These are phyloP conservation scores for Candida bentonensis DNA, from an alignment of 805 yeast genomes.

Conservation along the genomic window DNA sequence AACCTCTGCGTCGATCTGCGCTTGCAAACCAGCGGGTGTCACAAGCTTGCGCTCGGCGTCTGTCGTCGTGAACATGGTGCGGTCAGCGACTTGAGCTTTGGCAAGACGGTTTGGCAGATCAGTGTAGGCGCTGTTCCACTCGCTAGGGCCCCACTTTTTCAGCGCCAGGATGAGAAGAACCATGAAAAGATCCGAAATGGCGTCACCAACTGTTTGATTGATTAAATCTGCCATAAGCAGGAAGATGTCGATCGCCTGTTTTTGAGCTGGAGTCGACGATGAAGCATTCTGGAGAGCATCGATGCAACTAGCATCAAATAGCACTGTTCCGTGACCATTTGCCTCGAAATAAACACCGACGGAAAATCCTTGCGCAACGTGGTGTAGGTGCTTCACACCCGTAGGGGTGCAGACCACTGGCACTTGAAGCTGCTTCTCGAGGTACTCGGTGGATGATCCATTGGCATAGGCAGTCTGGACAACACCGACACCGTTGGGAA, in stretches of 20 bases:
- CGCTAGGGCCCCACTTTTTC: conserved; percentile 42
- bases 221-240: conserved; percentile 53
- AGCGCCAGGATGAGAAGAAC: conserved; percentile 52
- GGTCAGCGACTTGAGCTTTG: conserved; percentile 73
- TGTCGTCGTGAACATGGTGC: conserved; percentile 66
- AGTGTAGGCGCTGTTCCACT: conserved; percentile 64
- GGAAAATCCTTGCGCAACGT: conserved; percentile 73
- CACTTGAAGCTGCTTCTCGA: conserved; percentile 43
- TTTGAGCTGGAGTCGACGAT: conserved; percentile 31
- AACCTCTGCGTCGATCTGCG: conserved; percentile 52
- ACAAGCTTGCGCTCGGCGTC: conserved; percentile 78
- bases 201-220: conserved; percentile 98
- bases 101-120: conserved; percentile 80
- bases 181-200: conserved; percentile 78
- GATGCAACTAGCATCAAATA: conserved; percentile 47
- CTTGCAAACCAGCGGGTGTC: conserved; percentile 68
- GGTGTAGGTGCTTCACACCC: conserved; percentile 94
- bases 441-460: conserved; percentile 72
- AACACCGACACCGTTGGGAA: conserved; percentile 48
- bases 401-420: conserved; percentile 88
- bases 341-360: conserved; percentile 96
- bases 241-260: conserved; percentile 38
- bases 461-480: conserved; percentile 98
- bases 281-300: conserved; percentile 24
- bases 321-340: conserved; percentile 96